Conservation (phyloP, 2,329 filamentous ascomycete genomes). For the Ceratocystis cacaofunesta region DNA sequence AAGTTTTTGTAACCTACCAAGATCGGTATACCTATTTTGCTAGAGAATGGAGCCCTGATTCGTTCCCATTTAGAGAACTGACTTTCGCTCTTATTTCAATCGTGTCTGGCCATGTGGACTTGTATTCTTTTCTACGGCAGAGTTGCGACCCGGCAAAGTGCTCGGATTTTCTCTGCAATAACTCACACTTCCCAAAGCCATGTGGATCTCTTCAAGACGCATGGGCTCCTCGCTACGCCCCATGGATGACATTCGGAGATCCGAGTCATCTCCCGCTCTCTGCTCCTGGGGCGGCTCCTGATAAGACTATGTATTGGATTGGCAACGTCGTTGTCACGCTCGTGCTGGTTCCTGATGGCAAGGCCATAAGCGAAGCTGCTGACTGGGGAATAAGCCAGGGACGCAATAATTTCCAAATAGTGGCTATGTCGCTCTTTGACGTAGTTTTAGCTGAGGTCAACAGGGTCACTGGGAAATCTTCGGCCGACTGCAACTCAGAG, state of each 20-base stretch:
- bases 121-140: background rate
- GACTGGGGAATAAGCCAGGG: conserved; percentile 18
- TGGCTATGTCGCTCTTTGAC: conserved; percentile 19
- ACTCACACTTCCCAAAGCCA: background rate
- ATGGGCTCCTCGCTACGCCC: background rate
- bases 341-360: conserved; percentile 14
- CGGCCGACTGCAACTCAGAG: no score
- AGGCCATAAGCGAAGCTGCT: conserved; percentile 17
- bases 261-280: background rate
- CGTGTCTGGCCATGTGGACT: background rate
- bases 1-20: conserved; percentile 10
- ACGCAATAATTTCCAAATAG: conserved; percentile 18
- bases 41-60: conserved; percentile 17
- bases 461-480: background rate
- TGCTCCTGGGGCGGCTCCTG: background rate
- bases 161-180: background rate
- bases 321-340: conserved; percentile 17
- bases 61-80: conserved; percentile 19
- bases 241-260: background rate
- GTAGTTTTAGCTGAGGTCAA: conserved; percentile 19
- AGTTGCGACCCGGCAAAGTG: background rate
- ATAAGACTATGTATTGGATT: conserved; percentile 17
- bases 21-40: conserved; percentile 15
- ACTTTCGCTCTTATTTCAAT: conserved; percentile 18
- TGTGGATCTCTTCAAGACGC: background rate